A percentile compares a stretch with the other conserved stretches of the same genome.
Evolutionary conservation across 2,329 filamentous ascomycete species (phyloP).

Genomic region (Beauveria varroae): DNA sequence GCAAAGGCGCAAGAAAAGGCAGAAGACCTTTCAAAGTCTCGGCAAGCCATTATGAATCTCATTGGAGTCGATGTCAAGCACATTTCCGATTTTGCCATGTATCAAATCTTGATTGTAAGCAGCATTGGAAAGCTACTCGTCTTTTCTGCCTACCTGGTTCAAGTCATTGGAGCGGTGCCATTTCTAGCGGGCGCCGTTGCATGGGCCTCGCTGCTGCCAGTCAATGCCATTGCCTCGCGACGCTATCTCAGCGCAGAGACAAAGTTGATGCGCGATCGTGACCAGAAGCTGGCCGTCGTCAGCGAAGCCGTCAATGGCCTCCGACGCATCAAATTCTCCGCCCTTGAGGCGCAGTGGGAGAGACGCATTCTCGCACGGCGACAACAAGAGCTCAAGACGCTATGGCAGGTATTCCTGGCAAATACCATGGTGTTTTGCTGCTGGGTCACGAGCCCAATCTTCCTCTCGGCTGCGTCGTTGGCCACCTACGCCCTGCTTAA

Average conservation of each 20-base stretch:
- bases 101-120: constrained; percentile 56
- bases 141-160: constrained; percentile 58
- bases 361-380: constrained; percentile 56
- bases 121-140: constrained; percentile 56
- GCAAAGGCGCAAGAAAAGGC: constrained; percentile 41
- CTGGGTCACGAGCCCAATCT: constrained; percentile 68
- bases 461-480: constrained; percentile 64
- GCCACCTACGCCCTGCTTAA: constrained; percentile 59
- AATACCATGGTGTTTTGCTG: constrained; percentile 58
- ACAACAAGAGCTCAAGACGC: constrained; percentile 56
- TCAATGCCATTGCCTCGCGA: constrained; percentile 61
- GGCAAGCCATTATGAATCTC: constrained; percentile 68
- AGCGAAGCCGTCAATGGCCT: constrained; percentile 73
- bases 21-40: constrained; percentile 32
- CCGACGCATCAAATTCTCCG: constrained; percentile 77
- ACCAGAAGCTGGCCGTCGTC: constrained; percentile 66
- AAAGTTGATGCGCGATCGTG: constrained; percentile 64
- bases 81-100: constrained; percentile 58
- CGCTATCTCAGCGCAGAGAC: constrained; percentile 60
- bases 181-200: constrained; percentile 57
- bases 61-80: constrained; percentile 67
- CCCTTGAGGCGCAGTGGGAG: constrained; percentile 68
- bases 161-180: constrained; percentile 66
- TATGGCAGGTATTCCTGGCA: constrained; percentile 58
- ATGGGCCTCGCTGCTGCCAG: constrained; percentile 56